A percentile compares a stretch with the other conserved stretches of the same genome.
Conservation (phyloP, 768 basidiomycete species). For the Tulasnella calospora region DNA sequence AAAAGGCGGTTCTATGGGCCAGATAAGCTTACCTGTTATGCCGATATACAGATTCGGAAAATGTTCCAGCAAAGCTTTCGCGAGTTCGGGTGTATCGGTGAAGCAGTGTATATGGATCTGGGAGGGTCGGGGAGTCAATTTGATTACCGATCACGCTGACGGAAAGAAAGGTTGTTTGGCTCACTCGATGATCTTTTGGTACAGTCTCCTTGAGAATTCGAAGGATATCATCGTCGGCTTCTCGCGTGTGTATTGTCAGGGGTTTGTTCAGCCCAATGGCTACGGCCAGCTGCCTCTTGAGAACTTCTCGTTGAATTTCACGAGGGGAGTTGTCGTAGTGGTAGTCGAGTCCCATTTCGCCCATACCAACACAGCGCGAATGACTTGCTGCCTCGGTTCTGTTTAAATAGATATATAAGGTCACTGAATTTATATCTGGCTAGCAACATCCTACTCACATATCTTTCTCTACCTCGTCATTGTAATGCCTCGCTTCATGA, state of each 20-base stretch:
- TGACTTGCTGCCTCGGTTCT: constrained; percentile 73
- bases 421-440: not conserved
- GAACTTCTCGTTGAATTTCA: constrained; percentile 59
- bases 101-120: constrained; percentile 87
- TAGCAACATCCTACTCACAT: constrained; percentile 46
- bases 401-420: not conserved
- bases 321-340: constrained; percentile 77
- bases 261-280: constrained; percentile 70
- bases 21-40: constrained; percentile 53
- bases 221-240: constrained; percentile 80
- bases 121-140: not conserved
- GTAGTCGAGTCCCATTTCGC: constrained; percentile 82
- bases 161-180: constrained; percentile 19
- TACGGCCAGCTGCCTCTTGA: constrained; percentile 60
- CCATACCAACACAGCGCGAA: constrained; percentile 80
- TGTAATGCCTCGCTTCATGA: constrained; percentile 68
- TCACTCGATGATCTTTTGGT: constrained; percentile 62
- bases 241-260: constrained; percentile 79
- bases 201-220: constrained; percentile 70
- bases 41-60: constrained; percentile 83
- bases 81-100: constrained; percentile 75
- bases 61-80: constrained; percentile 60
- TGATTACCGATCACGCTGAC: not conserved
- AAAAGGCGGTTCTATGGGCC: not conserved
- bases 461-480: constrained; percentile 59